These are phyloP conservation scores for Cyamopsis tetragonoloba DNA, from an alignment of 306 rosid genomes.

Conservation along the genomic window DNA sequence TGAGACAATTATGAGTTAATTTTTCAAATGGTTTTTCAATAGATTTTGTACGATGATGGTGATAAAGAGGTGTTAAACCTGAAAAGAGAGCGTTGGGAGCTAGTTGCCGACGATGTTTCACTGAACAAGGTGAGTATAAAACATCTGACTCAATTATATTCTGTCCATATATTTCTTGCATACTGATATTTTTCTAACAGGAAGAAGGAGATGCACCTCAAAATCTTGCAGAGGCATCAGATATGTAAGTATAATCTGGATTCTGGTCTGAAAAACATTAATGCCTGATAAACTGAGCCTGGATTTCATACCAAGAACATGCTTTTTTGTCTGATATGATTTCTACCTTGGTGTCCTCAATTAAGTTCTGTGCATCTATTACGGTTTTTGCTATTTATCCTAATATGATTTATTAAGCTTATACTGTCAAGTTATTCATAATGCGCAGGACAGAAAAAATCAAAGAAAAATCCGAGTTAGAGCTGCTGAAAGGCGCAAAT, in stretches of 20 bases:
- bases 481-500: constrained; percentile 25
- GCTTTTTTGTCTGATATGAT: constrained; percentile 15
- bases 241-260: constrained; percentile 41
- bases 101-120: constrained; percentile 27
- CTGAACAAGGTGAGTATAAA: constrained; percentile 38
- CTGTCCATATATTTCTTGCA: neutral
- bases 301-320: neutral
- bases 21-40: constrained; percentile 10
- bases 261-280: neutral
- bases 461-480: constrained; percentile 19
- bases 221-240: constrained; percentile 34
- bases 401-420: neutral
- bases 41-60: constrained; percentile 66
- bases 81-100: constrained; percentile 49
- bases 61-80: constrained; percentile 59
- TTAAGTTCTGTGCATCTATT: neutral
- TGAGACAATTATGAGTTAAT: neutral
- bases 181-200: constrained; percentile 33
- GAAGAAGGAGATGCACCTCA: constrained; percentile 38
- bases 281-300: neutral
- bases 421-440: constrained; percentile 25
- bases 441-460: constrained; percentile 40
- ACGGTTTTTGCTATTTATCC: neutral
- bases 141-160: neutral
- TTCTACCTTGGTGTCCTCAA: neutral